Evolutionary conservation across 179 eudicot genomes (phyloP).

Genomic region (Spergularia azorica): DNA sequence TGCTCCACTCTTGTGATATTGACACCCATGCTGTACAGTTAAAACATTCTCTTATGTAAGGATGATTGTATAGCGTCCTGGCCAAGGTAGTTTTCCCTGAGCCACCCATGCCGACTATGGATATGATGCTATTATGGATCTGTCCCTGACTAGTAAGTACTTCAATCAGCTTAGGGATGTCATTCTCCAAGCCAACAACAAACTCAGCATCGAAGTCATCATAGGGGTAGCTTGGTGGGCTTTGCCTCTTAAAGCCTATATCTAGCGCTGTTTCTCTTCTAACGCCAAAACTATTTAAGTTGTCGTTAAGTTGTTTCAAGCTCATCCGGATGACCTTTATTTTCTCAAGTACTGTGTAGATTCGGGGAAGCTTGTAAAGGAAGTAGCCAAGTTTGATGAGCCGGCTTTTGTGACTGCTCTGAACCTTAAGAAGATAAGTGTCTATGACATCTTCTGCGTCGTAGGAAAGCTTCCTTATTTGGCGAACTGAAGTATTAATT

Average conservation of each 20-base stretch:
- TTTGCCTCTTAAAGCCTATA: neutral
- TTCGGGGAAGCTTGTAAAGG: neutral
- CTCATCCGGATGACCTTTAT: slow-evolving; percentile 12
- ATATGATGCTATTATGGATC: slow-evolving; percentile 18
- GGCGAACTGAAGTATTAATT: slow-evolving; percentile 7
- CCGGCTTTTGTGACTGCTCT: neutral
- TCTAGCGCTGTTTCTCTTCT: neutral
- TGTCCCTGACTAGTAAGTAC: slow-evolving; percentile 11
- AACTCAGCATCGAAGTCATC: slow-evolving; percentile 15
- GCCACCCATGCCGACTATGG: slow-evolving; percentile 65
- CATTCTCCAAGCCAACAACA: slow-evolving; percentile 31
- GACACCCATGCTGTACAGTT: slow-evolving; percentile 52
- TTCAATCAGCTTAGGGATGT: slow-evolving; percentile 10
- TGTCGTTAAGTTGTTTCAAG: slow-evolving; percentile 14
- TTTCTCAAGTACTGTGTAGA: slow-evolving; percentile 5
- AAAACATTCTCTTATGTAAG: slow-evolving; percentile 28
- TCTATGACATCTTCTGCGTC: slow-evolving; percentile 36
- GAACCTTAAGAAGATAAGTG: slow-evolving; percentile 17
- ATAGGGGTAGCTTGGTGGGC: slow-evolving; percentile 19
- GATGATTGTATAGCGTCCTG: slow-evolving; percentile 45
- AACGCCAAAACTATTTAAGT: slow-evolving; percentile 8
- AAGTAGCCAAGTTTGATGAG: neutral
- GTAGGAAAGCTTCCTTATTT: slow-evolving; percentile 26
- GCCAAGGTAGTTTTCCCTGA: slow-evolving; percentile 54
- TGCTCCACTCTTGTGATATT: slow-evolving; percentile 40